Conservation (phyloP, 257 asterid species). For the Solanum sitiens region DNA sequence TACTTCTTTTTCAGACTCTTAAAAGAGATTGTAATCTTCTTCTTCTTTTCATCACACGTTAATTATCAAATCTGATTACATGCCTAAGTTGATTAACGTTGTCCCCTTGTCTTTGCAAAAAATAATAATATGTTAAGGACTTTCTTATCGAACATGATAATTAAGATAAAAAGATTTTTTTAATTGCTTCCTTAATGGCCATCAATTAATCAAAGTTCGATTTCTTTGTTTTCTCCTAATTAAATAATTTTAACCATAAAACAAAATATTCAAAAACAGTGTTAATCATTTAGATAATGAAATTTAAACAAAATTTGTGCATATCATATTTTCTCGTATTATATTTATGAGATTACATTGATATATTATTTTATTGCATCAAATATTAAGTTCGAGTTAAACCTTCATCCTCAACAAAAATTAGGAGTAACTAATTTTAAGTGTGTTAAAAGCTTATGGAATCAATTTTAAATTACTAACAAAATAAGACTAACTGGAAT, state of each 20-base stretch:
- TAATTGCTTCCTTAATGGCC: not conserved
- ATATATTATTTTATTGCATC: not conserved
- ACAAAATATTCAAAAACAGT: not conserved
- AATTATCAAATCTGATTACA: not conserved
- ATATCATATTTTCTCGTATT: not conserved
- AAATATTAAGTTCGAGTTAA: not conserved
- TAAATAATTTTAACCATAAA: not conserved
- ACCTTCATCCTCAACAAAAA: not conserved
- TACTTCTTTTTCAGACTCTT: not conserved
- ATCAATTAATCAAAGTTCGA: not conserved
- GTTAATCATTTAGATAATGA: not conserved
- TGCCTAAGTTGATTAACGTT: not conserved
- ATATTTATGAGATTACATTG: not conserved
- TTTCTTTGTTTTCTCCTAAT: not conserved
- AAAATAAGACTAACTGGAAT: no score
- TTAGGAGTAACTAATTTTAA: not conserved
- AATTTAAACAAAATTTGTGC: not conserved
- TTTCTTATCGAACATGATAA: not conserved
- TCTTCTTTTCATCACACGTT: not conserved
- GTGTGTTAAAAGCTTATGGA: not conserved
- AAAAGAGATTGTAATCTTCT: not conserved
- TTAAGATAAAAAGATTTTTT: slow-evolving; percentile 19
- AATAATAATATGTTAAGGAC: not conserved
- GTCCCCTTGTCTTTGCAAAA: not conserved
- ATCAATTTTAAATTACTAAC: not conserved